Evolutionary conservation across 2,329 filamentous ascomycete species (phyloP), one percentile per base, ranked within the genome.

Genomic region (Phialemoniopsis sp.): DNA sequence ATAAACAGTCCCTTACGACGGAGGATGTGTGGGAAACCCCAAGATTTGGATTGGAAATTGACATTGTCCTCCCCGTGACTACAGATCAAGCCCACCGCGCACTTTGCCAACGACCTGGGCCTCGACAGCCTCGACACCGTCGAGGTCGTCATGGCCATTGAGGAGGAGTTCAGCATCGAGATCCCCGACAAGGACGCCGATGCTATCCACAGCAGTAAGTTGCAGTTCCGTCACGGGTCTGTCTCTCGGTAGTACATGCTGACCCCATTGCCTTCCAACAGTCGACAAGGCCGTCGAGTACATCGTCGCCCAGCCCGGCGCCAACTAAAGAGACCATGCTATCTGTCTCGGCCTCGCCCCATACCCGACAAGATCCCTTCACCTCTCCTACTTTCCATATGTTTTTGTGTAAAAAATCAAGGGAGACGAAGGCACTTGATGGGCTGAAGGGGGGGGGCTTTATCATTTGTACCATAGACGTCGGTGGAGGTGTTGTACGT

Each of bases 141-240:
- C 49, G 93, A 98, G 78, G 93, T 98, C 52, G 93, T 98, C 57
- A 98, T 98, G 93, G 93, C 93, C 52, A 97, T 98, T 70, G 93
- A 98, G 80, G 93, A 98, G 71, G 74, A 82, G 58, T 81, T 82
- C 61, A 80, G 89, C 85, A 93, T 96, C 65, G 90, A 96, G 79
- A 96, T 96, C 58, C 90, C 90, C 54, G 90, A 96, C 73, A 95
- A 95, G 80, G 89, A 95, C 62, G 90, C 90, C 52, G 90, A 96
- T 67, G 76, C 78, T 51, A 95, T 96, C 67, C 89, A 93, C 79
- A 95, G 89, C 59, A 83, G 89, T 95, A 85, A 54, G 87, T 71
- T 4, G 13, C 14, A 28, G 18, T 3, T 15, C 6, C 13, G 9
- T 37, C 17, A 4, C 15, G 16, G 3, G 9, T 5, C 8, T n/a